Percentiles rank a stretch among this genome's conserved stretches.
Conservation (phyloP, 495 filamentous ascomycete genomes). For the Penicillium cinerascens region DNA sequence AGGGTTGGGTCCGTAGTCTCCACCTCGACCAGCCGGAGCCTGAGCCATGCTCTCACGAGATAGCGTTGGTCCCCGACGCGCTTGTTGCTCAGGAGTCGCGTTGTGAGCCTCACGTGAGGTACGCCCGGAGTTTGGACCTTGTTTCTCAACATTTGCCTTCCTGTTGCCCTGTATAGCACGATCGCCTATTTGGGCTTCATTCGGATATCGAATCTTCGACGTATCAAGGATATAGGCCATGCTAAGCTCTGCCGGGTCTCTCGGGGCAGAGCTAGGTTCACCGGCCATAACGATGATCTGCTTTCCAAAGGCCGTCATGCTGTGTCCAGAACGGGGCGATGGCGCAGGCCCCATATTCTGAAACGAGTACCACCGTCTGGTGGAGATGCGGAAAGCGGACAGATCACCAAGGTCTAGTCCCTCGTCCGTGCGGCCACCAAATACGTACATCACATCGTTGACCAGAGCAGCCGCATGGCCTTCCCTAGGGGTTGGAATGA, state of each 20-base stretch:
- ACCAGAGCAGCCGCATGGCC: conserved; percentile 95
- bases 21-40: conserved; percentile 23
- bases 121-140: conserved; percentile 34
- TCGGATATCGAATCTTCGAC: conserved; percentile 92
- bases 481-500: conserved; percentile 89
- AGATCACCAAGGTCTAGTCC: conserved; percentile 89
- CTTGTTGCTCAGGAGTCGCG: conserved; percentile 51
- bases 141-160: conserved; percentile 39
- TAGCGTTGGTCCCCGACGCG: conserved; percentile 45
- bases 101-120: conserved; percentile 61
- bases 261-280: conserved; percentile 83
- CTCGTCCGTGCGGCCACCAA: conserved; percentile 93
- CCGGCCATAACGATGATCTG: conserved; percentile 89
- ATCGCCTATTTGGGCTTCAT: conserved; percentile 58
- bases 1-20: conserved; percentile 27
- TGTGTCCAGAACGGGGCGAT: conserved; percentile 89
- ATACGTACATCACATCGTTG: conserved; percentile 98
- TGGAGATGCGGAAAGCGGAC: conserved; percentile 89
- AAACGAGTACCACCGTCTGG: conserved; percentile 96
- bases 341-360: conserved; percentile 99
- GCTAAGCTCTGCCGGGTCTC: conserved; percentile 77
- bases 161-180: conserved; percentile 25
- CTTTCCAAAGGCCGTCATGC: conserved; percentile 92
- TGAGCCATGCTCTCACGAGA: conserved; percentile 54
- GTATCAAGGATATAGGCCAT: conserved; percentile 92